Evolutionary conservation across 2,329 filamentous ascomycete species (phyloP).

Genomic region (Sarocladium oryzae): DNA sequence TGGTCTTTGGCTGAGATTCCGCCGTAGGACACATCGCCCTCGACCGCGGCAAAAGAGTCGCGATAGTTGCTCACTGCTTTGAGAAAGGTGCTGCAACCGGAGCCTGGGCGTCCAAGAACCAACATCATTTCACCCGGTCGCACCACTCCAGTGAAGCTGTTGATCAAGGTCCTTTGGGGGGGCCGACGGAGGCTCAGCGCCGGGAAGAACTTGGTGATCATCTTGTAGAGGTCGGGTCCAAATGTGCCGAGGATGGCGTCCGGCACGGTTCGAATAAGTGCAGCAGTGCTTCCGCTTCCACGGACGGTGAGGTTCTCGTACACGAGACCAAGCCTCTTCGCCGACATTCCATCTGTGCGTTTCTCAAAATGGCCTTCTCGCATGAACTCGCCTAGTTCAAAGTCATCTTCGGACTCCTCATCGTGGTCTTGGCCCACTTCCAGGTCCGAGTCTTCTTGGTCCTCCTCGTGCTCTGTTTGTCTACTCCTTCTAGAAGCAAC

Average conservation of each 20-base stretch:
- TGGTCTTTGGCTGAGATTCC: conserved; percentile 64
- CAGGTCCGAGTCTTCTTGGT: conserved; percentile 7
- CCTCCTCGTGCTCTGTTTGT: conserved; percentile 8
- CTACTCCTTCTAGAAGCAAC: conserved; percentile 6
- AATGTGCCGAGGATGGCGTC: conserved; percentile 72
- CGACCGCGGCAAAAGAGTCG: conserved; percentile 56
- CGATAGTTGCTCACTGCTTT: conserved; percentile 69
- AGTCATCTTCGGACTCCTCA: conserved; percentile 47
- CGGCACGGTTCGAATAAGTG: conserved; percentile 66
- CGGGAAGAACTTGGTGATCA: conserved; percentile 36
- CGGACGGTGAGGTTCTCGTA: conserved; percentile 73
- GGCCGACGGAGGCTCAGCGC: conserved; percentile 17
- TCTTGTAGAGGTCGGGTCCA: conserved; percentile 67
- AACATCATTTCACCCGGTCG: conserved; percentile 32
- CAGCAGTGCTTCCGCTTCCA: conserved; percentile 59
- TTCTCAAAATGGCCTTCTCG: conserved; percentile 71
- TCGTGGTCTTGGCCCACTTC: conserved; percentile 9
- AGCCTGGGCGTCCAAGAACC: conserved; percentile 61
- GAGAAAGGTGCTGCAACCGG: conserved; percentile 70
- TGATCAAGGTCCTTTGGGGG: conserved; percentile 21
- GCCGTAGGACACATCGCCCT: conserved; percentile 66
- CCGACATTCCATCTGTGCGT: conserved; percentile 50
- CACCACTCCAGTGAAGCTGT: conserved; percentile 28
- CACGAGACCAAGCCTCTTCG: conserved; percentile 72
- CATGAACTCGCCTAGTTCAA: conserved; percentile 65